Evolutionary conservation across 1,284 basidiomycete genomes (phyloP).

Genomic region (Sporisorium reilianum): DNA sequence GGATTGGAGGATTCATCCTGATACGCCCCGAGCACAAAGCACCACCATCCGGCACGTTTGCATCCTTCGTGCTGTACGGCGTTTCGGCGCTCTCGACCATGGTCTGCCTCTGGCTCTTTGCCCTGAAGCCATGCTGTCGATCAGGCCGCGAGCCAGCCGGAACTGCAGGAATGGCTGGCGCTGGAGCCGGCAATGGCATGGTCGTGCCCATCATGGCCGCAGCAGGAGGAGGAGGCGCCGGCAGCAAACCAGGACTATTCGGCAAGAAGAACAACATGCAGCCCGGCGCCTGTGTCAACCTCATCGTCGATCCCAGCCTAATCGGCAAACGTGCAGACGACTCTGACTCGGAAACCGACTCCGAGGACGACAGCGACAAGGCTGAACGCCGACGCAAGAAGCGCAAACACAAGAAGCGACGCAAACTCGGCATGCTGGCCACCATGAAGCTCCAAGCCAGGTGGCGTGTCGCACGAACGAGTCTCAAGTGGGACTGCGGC

Average conservation of each 20-base stretch:
- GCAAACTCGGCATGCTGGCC: constrained; percentile 31
- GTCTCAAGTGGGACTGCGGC: constrained; percentile 46
- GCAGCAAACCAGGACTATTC: constrained; percentile 25
- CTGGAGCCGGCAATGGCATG: constrained; percentile 43
- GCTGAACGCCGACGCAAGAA: constrained; percentile 29
- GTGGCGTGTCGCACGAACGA: constrained; percentile 45
- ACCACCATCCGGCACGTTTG: constrained; percentile 33
- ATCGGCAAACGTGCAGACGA: constrained; percentile 37
- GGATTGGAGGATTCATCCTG: constrained; percentile 52
- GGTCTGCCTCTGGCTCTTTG: constrained; percentile 48
- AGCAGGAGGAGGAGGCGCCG: constrained; percentile 13
- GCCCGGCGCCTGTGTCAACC: constrained; percentile 53
- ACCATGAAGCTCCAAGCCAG: constrained; percentile 49
- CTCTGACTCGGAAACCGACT: constrained; percentile 28
- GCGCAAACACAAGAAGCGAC: constrained; percentile 23
- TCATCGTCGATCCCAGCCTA: constrained; percentile 57
- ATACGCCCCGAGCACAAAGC: constrained; percentile 43
- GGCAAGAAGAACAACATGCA: constrained; percentile 42
- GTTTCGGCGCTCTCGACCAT: constrained; percentile 46
- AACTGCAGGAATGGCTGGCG: constrained; percentile 1
- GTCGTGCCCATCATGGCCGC: constrained; percentile 52
- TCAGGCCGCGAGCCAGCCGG: constrained; percentile 11
- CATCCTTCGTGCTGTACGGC: constrained; percentile 50
- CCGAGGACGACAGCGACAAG: constrained; percentile 23
- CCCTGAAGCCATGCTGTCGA: constrained; percentile 48